phyloP scores from a whole-genome alignment of 2,329 filamentous ascomycete species.

The Albifimbria verrucaria region DNA sequence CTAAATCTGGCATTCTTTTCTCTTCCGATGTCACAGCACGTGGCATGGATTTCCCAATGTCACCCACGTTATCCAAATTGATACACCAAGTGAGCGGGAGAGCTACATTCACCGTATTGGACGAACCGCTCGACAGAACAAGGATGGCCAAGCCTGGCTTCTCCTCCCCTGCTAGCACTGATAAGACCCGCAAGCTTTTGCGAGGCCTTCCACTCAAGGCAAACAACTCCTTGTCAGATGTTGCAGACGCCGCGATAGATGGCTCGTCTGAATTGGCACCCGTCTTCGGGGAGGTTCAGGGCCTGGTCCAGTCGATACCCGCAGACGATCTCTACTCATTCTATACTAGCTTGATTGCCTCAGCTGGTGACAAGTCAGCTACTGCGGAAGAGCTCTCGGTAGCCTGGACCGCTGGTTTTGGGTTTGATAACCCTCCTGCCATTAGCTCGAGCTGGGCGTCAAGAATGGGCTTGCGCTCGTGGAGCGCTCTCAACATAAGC shows the following conservation, averaged over 20 bases:
- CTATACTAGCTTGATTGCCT: slow-evolving; percentile 58
- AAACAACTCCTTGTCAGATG: slow-evolving; percentile 44
- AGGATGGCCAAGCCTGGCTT: slow-evolving; percentile 69
- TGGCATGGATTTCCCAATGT: slow-evolving; percentile 80
- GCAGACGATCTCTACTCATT: slow-evolving; percentile 28
- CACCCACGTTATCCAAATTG: slow-evolving; percentile 74
- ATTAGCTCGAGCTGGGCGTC: slow-evolving; percentile 22
- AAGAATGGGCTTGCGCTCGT: slow-evolving; percentile 32
- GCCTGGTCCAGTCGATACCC: slow-evolving; percentile 41
- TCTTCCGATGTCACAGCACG: slow-evolving; percentile 78
- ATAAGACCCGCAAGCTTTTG: slow-evolving; percentile 47
- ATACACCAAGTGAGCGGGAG: slow-evolving; percentile 61
- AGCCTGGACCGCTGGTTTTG: slow-evolving; percentile 50
- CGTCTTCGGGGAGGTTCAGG: slow-evolving; percentile 39
- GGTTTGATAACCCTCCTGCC: slow-evolving; percentile 45
- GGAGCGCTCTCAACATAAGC: too few relatives aligned
- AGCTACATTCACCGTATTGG: slow-evolving; percentile 76
- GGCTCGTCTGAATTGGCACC: slow-evolving; percentile 12
- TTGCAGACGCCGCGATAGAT: slow-evolving; percentile 37
- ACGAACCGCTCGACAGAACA: slow-evolving; percentile 72
- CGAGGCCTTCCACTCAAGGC: slow-evolving; percentile 57
- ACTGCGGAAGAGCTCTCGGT: slow-evolving; percentile 50
- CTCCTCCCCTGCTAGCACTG: slow-evolving; percentile 56
- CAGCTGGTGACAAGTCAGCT: slow-evolving; percentile 36
- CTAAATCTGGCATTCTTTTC: slow-evolving; percentile 63